A percentile compares a stretch with the other conserved stretches of the same genome.
Conservation (phyloP, 2,329 filamentous ascomycete species). For the Tolypocladium endophyticum region DNA sequence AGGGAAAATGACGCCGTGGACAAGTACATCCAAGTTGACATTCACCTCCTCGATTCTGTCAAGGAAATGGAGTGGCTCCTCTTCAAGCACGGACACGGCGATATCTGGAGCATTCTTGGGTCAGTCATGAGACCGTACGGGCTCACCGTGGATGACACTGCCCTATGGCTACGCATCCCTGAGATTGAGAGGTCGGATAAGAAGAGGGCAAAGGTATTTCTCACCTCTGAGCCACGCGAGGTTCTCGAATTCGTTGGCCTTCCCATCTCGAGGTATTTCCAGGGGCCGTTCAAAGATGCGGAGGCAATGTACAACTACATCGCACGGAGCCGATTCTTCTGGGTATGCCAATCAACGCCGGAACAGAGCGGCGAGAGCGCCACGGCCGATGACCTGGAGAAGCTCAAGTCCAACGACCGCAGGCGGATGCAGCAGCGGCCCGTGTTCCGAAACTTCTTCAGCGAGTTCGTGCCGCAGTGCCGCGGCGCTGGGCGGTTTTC, state of each 20-base stretch:
- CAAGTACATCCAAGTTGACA: slow-evolving; percentile 56
- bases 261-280: slow-evolving; percentile 32
- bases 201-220: slow-evolving; percentile 45
- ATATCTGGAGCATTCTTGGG: slow-evolving; percentile 56
- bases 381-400: slow-evolving; percentile 17
- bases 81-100: slow-evolving; percentile 64
- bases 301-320: slow-evolving; percentile 54
- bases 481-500: slow-evolving; percentile 26
- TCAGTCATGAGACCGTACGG: slow-evolving; percentile 53
- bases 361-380: slow-evolving; percentile 4
- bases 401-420: slow-evolving; percentile 44
- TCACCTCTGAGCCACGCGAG: slow-evolving; percentile 45
- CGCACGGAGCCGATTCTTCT: slow-evolving; percentile 48
- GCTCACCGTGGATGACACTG: slow-evolving; percentile 53
- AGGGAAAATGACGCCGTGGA: background rate
- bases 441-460: slow-evolving; percentile 49
- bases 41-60: slow-evolving; percentile 39
- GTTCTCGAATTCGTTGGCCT: slow-evolving; percentile 57
- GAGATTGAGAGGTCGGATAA: slow-evolving; percentile 54
- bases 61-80: slow-evolving; percentile 47
- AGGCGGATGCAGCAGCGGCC: slow-evolving; percentile 42
- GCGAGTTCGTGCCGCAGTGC: slow-evolving; percentile 50
- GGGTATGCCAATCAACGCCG: slow-evolving; percentile 17
- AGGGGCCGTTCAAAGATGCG: slow-evolving; percentile 40
- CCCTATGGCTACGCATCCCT: slow-evolving; percentile 53